Base-by-base conservation (phyloP, 2,329 filamentous ascomycete genomes). In the Fusarium irregulare region DNA sequence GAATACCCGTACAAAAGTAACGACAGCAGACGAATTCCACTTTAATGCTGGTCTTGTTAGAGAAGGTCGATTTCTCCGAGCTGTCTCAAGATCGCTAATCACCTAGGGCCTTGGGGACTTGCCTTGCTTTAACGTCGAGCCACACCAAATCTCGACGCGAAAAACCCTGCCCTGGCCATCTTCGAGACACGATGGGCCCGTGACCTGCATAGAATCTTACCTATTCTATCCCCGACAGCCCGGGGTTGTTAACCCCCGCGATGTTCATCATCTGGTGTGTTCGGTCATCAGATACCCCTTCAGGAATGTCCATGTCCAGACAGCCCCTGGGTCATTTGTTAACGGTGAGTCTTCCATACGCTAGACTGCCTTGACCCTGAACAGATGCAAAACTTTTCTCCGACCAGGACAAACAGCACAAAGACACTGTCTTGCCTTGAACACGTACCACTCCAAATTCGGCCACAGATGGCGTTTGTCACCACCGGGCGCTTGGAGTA, bases 71-170 rank as follows among this genome's bases (percentile, higher is more conserved):
- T 50, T 67, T 56, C 45, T 63, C 53, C 46, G 54, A 66, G 28
- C 34, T 37, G 57, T 57, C 49, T 60, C 60, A 56, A 69, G 45
- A 64, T 60, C 49, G 32, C 49, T 47, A 45, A 53, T 23, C 41
- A 47, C 20, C 56, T 40, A 32, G 42, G 32, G 18, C 41, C 16
- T n/a, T 41, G 45, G 50, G 46, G 57, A 53, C 21, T 61, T 23
- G 47, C 49, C 28, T 49, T 28, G 23, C 56, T 45, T 56, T 56
- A 41, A 61, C n/a, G 37, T 50, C 55, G 54, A 60, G 71, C 70
- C 71, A 75, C 73, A 75, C 73, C 73, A 70, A 48, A 73, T 72
- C 70, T 60, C 64, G 70, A 75, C 49, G 72, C 73, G 65, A 30
- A 28, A 30, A 46, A 56, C 66, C 51, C 56, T 61, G 57, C 63